Conservation (phyloP, 176 grass and related monocot species). For the Cymbopogon citratus region DNA sequence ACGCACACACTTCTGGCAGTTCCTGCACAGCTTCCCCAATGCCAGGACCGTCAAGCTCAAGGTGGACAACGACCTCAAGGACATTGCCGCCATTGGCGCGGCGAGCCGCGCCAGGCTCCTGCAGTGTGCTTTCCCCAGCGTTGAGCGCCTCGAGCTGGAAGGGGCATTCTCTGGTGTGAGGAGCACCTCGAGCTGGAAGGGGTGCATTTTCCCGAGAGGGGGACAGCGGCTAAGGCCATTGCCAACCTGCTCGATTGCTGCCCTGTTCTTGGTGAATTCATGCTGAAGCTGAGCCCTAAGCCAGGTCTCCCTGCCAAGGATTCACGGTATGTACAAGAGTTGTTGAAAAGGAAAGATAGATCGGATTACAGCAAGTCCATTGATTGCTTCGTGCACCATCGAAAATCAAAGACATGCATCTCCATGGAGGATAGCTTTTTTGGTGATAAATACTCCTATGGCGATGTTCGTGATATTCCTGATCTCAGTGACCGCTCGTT, state of each 20-base stretch:
- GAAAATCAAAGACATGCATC: not conserved
- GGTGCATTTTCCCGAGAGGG: not conserved
- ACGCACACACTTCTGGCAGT: not conserved
- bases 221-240: not conserved
- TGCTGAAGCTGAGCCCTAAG: not conserved
- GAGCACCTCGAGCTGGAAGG: not conserved
- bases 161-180: not conserved
- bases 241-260: constrained; percentile 4
- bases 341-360: not conserved
- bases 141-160: not conserved
- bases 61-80: not conserved
- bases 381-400: not conserved
- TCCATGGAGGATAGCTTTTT: not conserved
- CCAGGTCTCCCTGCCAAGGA: fast-evolving
- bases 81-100: not conserved
- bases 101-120: too few species aligned
- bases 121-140: not conserved
- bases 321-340: fast-evolving
- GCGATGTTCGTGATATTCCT: too few species aligned
- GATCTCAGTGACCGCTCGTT: too few species aligned
- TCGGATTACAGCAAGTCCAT: not conserved
- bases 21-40: not conserved
- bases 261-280: not conserved
- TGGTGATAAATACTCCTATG: not conserved
- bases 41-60: not conserved